Percentiles rank a stretch among this genome's conserved stretches.
Evolutionary conservation across 1,284 basidiomycete species (phyloP).

Genomic region (Wolfiporia cocos): DNA sequence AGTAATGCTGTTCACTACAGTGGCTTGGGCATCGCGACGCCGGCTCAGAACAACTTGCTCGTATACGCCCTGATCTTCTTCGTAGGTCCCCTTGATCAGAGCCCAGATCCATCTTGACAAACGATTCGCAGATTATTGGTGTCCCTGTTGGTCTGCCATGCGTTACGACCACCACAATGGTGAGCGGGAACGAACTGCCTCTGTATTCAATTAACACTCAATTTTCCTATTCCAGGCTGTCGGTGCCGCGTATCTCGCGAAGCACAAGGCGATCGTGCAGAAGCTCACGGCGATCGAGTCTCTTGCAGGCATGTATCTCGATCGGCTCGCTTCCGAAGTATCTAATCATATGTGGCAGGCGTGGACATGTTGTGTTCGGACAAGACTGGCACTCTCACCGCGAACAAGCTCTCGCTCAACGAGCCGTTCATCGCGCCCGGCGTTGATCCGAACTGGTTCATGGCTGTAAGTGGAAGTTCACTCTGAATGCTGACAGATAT

Average conservation of each 20-base stretch:
- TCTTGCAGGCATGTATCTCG: constrained; percentile 29
- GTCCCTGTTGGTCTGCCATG: constrained; percentile 9
- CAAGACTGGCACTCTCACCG: constrained; percentile 51
- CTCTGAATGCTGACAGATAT: background rate
- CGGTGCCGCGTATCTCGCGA: constrained; percentile 28
- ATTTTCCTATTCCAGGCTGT: constrained; percentile 1
- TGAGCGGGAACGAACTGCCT: background rate
- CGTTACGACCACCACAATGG: constrained; percentile 9
- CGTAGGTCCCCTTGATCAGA: background rate
- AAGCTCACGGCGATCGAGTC: constrained; percentile 54
- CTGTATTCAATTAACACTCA: background rate
- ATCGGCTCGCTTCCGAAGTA: too few relatives aligned
- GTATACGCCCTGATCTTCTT: constrained; percentile 10
- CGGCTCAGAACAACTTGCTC: constrained; percentile 7
- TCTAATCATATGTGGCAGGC: too few relatives aligned
- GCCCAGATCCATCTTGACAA: background rate
- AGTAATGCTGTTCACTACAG: background rate
- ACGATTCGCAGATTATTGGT: constrained; percentile 6
- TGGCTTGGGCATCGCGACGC: constrained; percentile 7
- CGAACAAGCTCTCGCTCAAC: constrained; percentile 40
- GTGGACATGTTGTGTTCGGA: constrained; percentile 53
- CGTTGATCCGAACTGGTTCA: constrained; percentile 9
- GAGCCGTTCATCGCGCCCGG: constrained; percentile 8
- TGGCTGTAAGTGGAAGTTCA: constrained; percentile 2
- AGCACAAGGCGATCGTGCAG: constrained; percentile 52